These are phyloP conservation scores for Malus hybrid DNA, from an alignment of 331 rosid species.

Conservation along the genomic window DNA sequence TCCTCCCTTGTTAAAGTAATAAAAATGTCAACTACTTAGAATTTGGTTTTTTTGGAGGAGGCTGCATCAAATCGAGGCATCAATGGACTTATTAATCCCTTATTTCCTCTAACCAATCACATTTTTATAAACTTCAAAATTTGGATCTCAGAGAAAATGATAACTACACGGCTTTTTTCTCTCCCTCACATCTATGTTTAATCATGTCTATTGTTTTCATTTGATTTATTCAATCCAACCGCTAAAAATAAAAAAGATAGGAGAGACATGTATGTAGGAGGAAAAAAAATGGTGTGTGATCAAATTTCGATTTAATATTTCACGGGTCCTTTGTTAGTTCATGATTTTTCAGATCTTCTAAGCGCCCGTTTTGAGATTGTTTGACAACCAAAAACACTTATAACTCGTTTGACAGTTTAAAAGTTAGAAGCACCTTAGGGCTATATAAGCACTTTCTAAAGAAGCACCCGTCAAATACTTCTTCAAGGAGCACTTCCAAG, in stretches of 20 bases:
- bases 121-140: not conserved
- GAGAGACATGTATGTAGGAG: too few species aligned
- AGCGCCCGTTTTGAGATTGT: too few species aligned
- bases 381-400: too few species aligned
- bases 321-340: not conserved
- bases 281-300: too few species aligned
- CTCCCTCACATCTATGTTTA: not conserved
- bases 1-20: too few species aligned
- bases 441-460: not conserved
- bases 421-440: not conserved
- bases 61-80: not conserved
- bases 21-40: not conserved
- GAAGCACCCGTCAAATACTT: not conserved
- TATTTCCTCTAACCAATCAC: not conserved
- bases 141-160: not conserved
- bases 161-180: not conserved
- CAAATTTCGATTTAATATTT: too few species aligned
- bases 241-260: too few species aligned
- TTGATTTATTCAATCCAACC: too few species aligned
- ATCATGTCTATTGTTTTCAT: not conserved
- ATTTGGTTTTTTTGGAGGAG: not conserved
- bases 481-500: not conserved
- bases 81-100: not conserved
- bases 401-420: too few species aligned
- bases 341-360: too few species aligned